Conservation (phyloP, 1,284 basidiomycete species). For the Abortiporus biennis region DNA sequence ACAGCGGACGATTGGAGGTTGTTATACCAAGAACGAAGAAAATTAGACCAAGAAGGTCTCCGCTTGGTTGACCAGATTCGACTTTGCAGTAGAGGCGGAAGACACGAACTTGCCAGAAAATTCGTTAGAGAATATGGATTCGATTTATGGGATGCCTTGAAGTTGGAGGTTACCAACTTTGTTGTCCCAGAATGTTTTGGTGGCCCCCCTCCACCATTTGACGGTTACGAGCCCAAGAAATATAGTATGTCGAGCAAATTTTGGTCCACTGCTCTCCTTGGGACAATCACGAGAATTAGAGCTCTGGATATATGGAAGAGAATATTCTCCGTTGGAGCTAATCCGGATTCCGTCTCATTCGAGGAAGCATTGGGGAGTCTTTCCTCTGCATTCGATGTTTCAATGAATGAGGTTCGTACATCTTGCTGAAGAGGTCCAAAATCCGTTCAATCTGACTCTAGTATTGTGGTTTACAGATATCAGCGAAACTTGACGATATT, state of each 20-base stretch:
- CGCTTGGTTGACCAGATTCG: constrained; percentile 34
- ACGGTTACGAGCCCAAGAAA: constrained; percentile 13
- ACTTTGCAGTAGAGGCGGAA: too few species aligned
- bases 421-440: neutral
- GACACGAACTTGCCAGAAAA: constrained; percentile 28
- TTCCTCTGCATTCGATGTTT: constrained; percentile 50
- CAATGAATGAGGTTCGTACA: constrained; percentile 34
- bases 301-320: constrained; percentile 39
- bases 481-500: constrained; percentile 33
- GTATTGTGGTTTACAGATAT: constrained; percentile 23
- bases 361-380: constrained; percentile 43
- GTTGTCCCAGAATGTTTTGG: constrained; percentile 29
- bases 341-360: constrained; percentile 27
- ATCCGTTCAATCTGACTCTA: constrained; percentile 1
- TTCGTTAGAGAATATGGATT: constrained; percentile 27
- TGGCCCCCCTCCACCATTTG: constrained; percentile 10
- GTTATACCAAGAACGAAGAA: constrained; percentile 38
- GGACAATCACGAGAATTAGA: constrained; percentile 36
- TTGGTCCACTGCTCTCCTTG: constrained; percentile 44
- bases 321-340: too few species aligned
- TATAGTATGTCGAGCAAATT: constrained; percentile 42
- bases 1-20: constrained; percentile 35
- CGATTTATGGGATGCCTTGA: constrained; percentile 50
- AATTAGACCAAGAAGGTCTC: constrained; percentile 37
- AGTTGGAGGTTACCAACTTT: constrained; percentile 29